Evolutionary conservation across 768 basidiomycete genomes (phyloP).

Genomic region (Kwoniella dendrophila): DNA sequence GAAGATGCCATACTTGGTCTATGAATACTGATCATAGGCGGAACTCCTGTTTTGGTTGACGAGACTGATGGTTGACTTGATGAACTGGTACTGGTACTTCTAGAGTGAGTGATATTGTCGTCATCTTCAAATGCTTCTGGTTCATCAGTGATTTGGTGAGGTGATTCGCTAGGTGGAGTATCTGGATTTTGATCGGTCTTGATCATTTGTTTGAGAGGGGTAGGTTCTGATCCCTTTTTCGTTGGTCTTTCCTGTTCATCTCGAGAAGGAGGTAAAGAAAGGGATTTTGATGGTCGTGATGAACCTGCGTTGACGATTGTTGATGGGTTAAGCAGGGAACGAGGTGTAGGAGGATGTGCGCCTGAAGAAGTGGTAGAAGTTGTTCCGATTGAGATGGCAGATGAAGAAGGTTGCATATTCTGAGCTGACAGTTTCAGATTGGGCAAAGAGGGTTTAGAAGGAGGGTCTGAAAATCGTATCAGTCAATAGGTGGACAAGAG

Average conservation of each 20-base stretch:
- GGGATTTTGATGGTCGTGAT: conserved; percentile 7
- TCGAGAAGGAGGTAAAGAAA: conserved; percentile 7
- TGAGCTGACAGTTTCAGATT: conserved; percentile 33
- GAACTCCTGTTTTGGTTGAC: conserved; percentile 3
- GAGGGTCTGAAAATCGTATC: background rate
- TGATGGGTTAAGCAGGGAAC: conserved; percentile 11
- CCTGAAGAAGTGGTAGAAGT: conserved; percentile 22
- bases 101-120: background rate
- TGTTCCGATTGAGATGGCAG: conserved; percentile 16
- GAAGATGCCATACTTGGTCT: conserved; percentile 11
- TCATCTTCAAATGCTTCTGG: conserved; percentile 14
- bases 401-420: conserved; percentile 15
- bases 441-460: conserved; percentile 34
- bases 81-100: conserved; percentile 2
- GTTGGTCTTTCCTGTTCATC: conserved; percentile 6
- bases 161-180: conserved; percentile 12
- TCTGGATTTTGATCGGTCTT: conserved; percentile 7
- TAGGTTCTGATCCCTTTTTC: conserved; percentile 43
- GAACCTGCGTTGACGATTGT: background rate
- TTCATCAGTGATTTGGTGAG: conserved; percentile 21
- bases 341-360: conserved; percentile 15
- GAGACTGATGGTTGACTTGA: background rate
- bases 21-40: conserved; percentile 17
- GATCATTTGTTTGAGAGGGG: conserved; percentile 37
- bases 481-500: background rate